A percentile compares a stretch with the other conserved stretches of the same genome.
Conservation (phyloP, 1,284 basidiomycete species). For the Taiwanofungus camphoratus region DNA sequence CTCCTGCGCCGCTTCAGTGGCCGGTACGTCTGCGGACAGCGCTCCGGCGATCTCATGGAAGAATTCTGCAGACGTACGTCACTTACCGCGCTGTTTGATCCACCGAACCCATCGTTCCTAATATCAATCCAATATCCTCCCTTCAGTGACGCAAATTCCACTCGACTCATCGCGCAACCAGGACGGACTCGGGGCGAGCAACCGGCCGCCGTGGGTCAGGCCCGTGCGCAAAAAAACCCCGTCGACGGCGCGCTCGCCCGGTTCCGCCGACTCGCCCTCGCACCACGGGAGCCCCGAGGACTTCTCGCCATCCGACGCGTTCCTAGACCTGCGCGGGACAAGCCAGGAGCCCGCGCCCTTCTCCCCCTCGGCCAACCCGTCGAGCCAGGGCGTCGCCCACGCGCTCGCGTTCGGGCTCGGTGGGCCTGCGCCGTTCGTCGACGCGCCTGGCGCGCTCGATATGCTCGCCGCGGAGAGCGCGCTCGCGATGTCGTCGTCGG, state of each 20-base stretch:
- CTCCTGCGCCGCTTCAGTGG: slow-evolving; percentile 75
- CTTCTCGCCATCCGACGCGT: slow-evolving; percentile 59
- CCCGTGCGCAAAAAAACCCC: slow-evolving; percentile 75
- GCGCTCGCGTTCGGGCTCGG: slow-evolving; percentile 19
- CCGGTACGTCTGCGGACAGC: slow-evolving; percentile 78
- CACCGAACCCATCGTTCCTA: background rate
- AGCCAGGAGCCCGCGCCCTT: slow-evolving; percentile 19
- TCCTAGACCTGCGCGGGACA: slow-evolving; percentile 33
- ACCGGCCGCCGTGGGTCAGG: slow-evolving; percentile 79
- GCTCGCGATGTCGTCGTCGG: slow-evolving; percentile 26
- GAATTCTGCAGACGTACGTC: slow-evolving; percentile 84
- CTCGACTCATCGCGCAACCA: slow-evolving; percentile 56
- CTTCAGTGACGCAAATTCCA: slow-evolving; percentile 79
- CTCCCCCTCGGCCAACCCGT: slow-evolving; percentile 13
- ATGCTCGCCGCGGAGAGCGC: slow-evolving; percentile 17
- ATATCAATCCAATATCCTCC: background rate
- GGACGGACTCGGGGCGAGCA: slow-evolving; percentile 41
- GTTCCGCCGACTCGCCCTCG: slow-evolving; percentile 42
- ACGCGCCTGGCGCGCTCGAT: slow-evolving; percentile 20
- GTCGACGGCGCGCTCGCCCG: slow-evolving; percentile 36
- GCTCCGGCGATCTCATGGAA: slow-evolving; percentile 87
- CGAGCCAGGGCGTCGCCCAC: slow-evolving; percentile 15
- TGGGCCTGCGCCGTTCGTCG: slow-evolving; percentile 25
- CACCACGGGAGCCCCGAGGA: slow-evolving; percentile 60
- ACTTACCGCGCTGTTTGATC: background rate